Conservation (phyloP, 2,329 filamentous ascomycete species). For the Botryosphaeria dothidea region DNA sequence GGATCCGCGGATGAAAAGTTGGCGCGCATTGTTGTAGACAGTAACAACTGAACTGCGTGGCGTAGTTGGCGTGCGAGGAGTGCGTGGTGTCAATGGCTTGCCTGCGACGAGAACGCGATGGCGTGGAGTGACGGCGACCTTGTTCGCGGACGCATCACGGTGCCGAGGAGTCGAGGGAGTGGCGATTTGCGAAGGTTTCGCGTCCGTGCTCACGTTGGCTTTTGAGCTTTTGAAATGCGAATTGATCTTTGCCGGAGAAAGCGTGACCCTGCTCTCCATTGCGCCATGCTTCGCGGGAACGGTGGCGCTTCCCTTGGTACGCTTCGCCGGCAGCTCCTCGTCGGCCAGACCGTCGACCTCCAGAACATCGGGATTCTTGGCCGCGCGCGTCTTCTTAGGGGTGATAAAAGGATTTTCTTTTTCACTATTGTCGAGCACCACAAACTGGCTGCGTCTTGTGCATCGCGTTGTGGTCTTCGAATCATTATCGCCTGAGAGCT, state of each 20-base stretch:
- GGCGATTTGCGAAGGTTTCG: constrained; percentile 32
- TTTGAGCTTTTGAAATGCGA: constrained; percentile 46
- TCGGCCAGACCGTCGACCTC: constrained; percentile 46
- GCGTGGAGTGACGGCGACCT: constrained; percentile 74
- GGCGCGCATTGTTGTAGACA: constrained; percentile 82
- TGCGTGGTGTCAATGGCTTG: constrained; percentile 74
- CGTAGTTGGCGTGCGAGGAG: constrained; percentile 72
- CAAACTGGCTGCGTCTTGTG: constrained; percentile 47
- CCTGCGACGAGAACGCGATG: constrained; percentile 79
- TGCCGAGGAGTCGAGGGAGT: constrained; percentile 74
- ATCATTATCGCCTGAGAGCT: background rate
- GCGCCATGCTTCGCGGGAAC: constrained; percentile 53
- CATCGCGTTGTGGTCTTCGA: constrained; percentile 23
- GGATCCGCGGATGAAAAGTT: constrained; percentile 80
- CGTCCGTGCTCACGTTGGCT: constrained; percentile 50
- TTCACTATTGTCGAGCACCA: constrained; percentile 62
- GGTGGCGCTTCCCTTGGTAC: constrained; percentile 34
- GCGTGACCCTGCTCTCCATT: constrained; percentile 36
- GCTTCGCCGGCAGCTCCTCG: constrained; percentile 35
- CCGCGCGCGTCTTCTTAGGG: constrained; percentile 36
- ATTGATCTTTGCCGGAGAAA: constrained; percentile 50
- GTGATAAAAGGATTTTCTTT: constrained; percentile 62
- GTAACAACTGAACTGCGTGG: constrained; percentile 67
- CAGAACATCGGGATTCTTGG: constrained; percentile 30
- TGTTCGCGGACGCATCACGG: constrained; percentile 72